Conservation (phyloP, 2,329 filamentous ascomycete species). For the Verticillium nubilum region DNA sequence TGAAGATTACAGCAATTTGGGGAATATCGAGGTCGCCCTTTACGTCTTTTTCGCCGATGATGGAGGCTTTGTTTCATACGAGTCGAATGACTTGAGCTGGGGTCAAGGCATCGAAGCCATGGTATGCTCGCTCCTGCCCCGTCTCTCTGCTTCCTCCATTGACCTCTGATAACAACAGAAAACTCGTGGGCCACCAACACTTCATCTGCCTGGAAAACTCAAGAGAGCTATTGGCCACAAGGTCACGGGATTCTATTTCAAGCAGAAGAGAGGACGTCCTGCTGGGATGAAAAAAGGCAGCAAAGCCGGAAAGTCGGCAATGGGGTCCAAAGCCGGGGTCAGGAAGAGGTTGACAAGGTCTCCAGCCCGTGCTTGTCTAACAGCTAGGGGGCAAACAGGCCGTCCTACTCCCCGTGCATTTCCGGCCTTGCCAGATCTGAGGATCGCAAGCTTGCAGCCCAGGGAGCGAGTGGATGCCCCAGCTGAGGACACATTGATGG, state of each 20-base stretch:
- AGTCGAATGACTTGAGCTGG: not conserved
- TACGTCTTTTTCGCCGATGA: not conserved
- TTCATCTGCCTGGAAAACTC: not conserved
- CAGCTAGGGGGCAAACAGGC: not conserved
- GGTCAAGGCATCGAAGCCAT: not conserved
- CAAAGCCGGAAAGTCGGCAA: not conserved
- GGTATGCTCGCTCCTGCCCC: not conserved
- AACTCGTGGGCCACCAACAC: not conserved
- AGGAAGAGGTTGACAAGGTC: not conserved
- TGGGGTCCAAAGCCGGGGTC: not conserved
- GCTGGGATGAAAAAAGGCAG: not conserved
- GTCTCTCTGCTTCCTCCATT: not conserved
- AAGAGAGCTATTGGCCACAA: not conserved
- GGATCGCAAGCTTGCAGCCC: not conserved
- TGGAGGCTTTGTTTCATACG: not conserved
- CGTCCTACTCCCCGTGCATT: not conserved
- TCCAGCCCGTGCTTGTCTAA: not conserved
- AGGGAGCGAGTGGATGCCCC: not conserved
- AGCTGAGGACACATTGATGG: no score
- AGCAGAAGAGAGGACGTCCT: not conserved
- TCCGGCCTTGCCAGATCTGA: not conserved
- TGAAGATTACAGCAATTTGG: not conserved
- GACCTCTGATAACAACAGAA: not conserved
- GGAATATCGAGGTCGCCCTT: not conserved
- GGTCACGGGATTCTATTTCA: not conserved